Percentiles rank a stretch among this genome's conserved stretches.
Conservation (phyloP, 768 basidiomycete genomes). For the Filobasidium floriforme region DNA sequence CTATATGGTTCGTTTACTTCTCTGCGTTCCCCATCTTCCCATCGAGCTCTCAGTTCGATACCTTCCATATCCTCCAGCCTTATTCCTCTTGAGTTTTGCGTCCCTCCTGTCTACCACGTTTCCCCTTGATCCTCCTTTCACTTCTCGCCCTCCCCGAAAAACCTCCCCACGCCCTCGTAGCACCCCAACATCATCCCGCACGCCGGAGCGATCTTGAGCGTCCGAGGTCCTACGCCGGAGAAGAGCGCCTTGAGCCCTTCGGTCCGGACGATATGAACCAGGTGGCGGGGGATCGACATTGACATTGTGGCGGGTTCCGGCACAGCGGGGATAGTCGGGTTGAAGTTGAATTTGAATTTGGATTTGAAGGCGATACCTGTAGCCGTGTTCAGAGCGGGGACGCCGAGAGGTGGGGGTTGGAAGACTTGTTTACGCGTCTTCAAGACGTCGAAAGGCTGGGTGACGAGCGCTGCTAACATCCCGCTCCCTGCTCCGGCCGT, state of each 20-base stretch:
- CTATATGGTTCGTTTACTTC: too few relatives aligned
- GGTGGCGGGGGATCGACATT: constrained; percentile 58
- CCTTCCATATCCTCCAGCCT: too few relatives aligned
- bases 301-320: constrained; percentile 40
- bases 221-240: constrained; percentile 74
- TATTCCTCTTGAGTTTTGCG: too few relatives aligned
- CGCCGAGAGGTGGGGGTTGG: constrained; percentile 32
- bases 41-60: too few relatives aligned
- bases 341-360: not conserved
- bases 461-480: constrained; percentile 70
- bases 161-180: constrained; percentile 61
- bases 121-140: not conserved
- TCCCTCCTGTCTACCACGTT: not conserved
- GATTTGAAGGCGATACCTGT: not conserved
- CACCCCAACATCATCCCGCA: constrained; percentile 98
- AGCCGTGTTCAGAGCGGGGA: constrained; percentile 14
- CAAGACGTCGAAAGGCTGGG: constrained; percentile 91
- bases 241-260: constrained; percentile 75
- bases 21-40: too few relatives aligned
- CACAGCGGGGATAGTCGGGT: too few relatives aligned
- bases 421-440: constrained; percentile 85
- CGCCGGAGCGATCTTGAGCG: constrained; percentile 92
- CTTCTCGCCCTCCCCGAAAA: constrained; percentile 24
- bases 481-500: constrained; percentile 82
- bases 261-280: constrained; percentile 61